phyloP scores from a whole-genome alignment of 2,329 filamentous ascomycete species.

The Phialophora chinensis region DNA sequence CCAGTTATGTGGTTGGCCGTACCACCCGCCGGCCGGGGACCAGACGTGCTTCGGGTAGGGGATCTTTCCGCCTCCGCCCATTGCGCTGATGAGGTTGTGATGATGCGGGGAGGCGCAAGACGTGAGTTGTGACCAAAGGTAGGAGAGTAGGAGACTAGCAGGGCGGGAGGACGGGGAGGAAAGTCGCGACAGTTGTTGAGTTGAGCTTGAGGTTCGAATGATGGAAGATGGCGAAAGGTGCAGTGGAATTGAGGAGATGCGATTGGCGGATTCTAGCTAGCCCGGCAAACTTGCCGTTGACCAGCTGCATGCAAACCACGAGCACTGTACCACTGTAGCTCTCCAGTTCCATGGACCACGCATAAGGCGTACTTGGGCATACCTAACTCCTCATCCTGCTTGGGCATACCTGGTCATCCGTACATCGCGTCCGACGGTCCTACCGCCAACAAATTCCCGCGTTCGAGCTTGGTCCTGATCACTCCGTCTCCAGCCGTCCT shows the following conservation, averaged over 20 bases:
- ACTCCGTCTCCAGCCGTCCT: too few relatives aligned
- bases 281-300: constrained; percentile 21
- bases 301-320: not conserved
- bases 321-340: too few relatives aligned
- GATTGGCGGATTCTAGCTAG: constrained; percentile 19
- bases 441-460: constrained; percentile 46
- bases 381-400: too few relatives aligned
- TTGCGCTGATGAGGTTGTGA: constrained; percentile 38
- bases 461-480: too few relatives aligned
- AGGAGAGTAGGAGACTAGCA: not conserved
- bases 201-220: constrained; percentile 4
- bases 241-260: constrained; percentile 4
- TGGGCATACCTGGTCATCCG: too few relatives aligned
- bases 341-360: too few relatives aligned
- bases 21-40: constrained; percentile 98
- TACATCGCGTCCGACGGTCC: constrained; percentile 47
- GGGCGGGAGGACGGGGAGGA: not conserved
- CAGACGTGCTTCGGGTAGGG: constrained; percentile 91
- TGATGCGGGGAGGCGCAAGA: not conserved
- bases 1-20: constrained; percentile 93
- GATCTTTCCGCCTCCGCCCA: constrained; percentile 81
- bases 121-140: not conserved
- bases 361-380: too few relatives aligned
- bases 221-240: constrained; percentile 8
- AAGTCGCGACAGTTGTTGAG: not conserved